A percentile compares a stretch with the other conserved stretches of the same genome.
Conservation (phyloP, 179 eudicot genomes). For the Silene noctiflora region DNA sequence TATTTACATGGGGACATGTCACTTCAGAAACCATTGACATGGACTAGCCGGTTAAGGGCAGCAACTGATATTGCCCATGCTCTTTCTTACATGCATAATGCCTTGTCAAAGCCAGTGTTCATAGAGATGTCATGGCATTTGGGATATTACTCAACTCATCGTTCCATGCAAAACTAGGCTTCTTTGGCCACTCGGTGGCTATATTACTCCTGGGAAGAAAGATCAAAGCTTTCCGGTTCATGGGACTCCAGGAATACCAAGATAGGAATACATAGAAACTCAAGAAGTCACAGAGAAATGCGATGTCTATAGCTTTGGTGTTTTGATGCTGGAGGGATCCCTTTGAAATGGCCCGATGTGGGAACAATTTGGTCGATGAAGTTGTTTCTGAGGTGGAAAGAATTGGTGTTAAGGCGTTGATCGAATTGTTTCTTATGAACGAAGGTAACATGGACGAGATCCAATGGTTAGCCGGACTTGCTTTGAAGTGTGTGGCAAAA, state of each 20-base stretch:
- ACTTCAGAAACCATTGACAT: neutral
- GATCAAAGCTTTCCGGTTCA: slow-evolving; percentile 19
- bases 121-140: slow-evolving; percentile 22
- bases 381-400: neutral
- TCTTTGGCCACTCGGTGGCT: slow-evolving; percentile 16
- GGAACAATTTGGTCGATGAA: slow-evolving; percentile 14
- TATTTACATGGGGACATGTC: slow-evolving; percentile 13
- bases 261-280: slow-evolving; percentile 12
- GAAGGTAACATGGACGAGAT: too few species aligned
- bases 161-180: slow-evolving; percentile 14
- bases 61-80: slow-evolving; percentile 23
- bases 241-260: slow-evolving; percentile 22
- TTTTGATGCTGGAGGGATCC: slow-evolving; percentile 27
- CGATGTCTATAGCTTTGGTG: slow-evolving; percentile 29
- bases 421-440: too few species aligned
- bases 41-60: slow-evolving; percentile 11
- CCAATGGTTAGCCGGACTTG: too few species aligned
- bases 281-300: slow-evolving; percentile 25
- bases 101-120: slow-evolving; percentile 28
- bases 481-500: too few species aligned
- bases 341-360: slow-evolving; percentile 10
- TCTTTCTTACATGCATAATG: slow-evolving; percentile 30
- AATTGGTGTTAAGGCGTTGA: too few species aligned
- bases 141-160: slow-evolving; percentile 14
- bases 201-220: slow-evolving; percentile 22